These are phyloP conservation scores for Metrosideros polymorpha DNA, from an alignment of 441 rosid species.

Conservation along the genomic window DNA sequence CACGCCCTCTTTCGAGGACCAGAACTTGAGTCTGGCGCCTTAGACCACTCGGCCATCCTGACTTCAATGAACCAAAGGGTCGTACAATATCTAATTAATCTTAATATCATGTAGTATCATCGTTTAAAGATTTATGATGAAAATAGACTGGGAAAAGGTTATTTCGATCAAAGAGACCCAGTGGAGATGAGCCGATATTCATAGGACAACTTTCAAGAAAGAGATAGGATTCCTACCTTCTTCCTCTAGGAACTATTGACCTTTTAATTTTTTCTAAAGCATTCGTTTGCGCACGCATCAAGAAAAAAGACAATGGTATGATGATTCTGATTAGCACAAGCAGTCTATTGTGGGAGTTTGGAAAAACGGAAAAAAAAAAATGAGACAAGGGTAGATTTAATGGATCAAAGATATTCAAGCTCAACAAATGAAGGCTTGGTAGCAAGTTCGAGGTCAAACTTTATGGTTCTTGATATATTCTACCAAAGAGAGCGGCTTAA, in stretches of 20 bases:
- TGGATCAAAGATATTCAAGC: neutral
- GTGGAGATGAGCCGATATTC: neutral
- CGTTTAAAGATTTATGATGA: neutral
- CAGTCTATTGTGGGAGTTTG: neutral
- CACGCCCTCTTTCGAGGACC: slow-evolving; percentile 79
- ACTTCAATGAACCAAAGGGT: neutral
- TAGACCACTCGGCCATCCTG: slow-evolving; percentile 98
- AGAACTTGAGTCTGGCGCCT: slow-evolving; percentile 99
- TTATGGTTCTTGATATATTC: neutral
- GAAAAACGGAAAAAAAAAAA: neutral
- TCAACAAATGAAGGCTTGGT: neutral
- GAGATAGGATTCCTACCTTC: neutral
- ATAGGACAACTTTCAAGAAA: neutral
- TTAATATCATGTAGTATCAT: neutral
- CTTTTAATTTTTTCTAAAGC: neutral
- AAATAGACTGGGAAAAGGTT: neutral
- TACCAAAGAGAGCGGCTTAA: neutral
- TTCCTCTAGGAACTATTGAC: neutral
- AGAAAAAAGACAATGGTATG: neutral
- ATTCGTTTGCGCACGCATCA: rapidly evolving
- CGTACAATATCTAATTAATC: neutral
- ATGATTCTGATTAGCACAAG: neutral
- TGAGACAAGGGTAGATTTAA: neutral
- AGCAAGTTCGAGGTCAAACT: neutral
- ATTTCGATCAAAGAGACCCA: neutral